These are phyloP conservation scores for Sarocladiaceae sp. DNA, from an alignment of 2,329 filamentous ascomycete genomes.

Conservation along the genomic window DNA sequence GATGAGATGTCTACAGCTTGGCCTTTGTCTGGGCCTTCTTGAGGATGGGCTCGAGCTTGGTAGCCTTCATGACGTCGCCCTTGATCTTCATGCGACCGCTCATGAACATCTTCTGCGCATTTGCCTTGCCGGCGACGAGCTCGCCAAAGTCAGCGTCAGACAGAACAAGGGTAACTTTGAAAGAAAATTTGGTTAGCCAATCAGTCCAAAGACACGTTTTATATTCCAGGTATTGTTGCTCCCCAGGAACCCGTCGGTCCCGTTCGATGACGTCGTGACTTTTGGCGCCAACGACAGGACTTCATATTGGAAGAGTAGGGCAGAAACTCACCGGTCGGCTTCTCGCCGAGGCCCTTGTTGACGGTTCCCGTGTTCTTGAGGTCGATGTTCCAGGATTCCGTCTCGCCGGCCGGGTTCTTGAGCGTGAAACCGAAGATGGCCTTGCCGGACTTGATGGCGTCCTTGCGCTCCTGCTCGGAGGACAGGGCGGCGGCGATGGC, in stretches of 20 bases:
- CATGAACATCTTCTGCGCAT: slow-evolving; percentile 96
- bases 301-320: background rate
- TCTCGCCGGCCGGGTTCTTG: slow-evolving; percentile 78
- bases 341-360: slow-evolving; percentile 68
- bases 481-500: slow-evolving; percentile 69
- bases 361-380: slow-evolving; percentile 85
- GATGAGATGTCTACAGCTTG: slow-evolving; percentile 75
- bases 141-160: slow-evolving; percentile 82
- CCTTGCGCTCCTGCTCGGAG: slow-evolving; percentile 69
- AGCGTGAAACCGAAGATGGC: slow-evolving; percentile 87
- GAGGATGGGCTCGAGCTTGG: slow-evolving; percentile 88
- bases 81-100: slow-evolving; percentile 97
- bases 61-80: slow-evolving; percentile 98
- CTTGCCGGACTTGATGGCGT: slow-evolving; percentile 82
- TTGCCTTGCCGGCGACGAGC: slow-evolving; percentile 79
- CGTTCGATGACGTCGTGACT: slow-evolving; percentile 11
- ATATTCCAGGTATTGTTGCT: too few relatives aligned
- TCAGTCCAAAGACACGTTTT: background rate
- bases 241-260: too few relatives aligned
- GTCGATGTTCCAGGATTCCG: slow-evolving; percentile 89
- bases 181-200: background rate
- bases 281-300: too few relatives aligned
- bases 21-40: slow-evolving; percentile 81
- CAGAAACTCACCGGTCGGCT: slow-evolving; percentile 66
- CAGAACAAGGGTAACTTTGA: slow-evolving; percentile 72